Conservation (phyloP, 345 rosid genomes). For the Raphanus sativus region DNA sequence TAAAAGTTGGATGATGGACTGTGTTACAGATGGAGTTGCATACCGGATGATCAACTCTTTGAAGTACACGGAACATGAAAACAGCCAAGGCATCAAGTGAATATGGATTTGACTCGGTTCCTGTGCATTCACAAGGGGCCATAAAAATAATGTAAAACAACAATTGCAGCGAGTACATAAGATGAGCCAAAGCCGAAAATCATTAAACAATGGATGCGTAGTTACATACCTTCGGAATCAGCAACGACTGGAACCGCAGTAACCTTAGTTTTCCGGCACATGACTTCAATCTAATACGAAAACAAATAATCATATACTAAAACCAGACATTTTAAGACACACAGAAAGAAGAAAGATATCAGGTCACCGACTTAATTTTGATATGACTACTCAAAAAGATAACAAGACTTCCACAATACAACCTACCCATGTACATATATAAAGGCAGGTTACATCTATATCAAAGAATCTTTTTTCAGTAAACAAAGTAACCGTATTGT, state of each 20-base stretch:
- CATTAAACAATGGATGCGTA: slow-evolving; percentile 29
- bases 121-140: slow-evolving; percentile 43
- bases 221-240: slow-evolving; percentile 78
- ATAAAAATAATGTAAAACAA: background rate
- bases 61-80: slow-evolving; percentile 88
- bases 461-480: background rate
- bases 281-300: slow-evolving; percentile 68
- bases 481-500: background rate
- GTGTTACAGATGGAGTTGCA: slow-evolving; percentile 16
- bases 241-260: slow-evolving; percentile 88
- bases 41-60: slow-evolving; percentile 90
- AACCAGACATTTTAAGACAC: slow-evolving; percentile 1
- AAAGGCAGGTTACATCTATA: background rate
- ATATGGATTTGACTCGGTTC: slow-evolving; percentile 83
- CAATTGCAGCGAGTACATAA: background rate
- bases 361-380: background rate
- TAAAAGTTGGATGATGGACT: slow-evolving; percentile 15
- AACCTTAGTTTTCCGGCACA: slow-evolving; percentile 72
- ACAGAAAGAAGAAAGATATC: background rate
- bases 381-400: background rate
- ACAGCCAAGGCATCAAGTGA: slow-evolving; percentile 90
- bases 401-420: slow-evolving; percentile 6
- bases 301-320: background rate
- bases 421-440: background rate
- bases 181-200: slow-evolving; percentile 8